A percentile compares a stretch with the other conserved stretches of the same genome.
These are phyloP conservation scores for Pulveroboletus sp. DNA, from an alignment of 768 basidiomycete species.

Conservation along the genomic window DNA sequence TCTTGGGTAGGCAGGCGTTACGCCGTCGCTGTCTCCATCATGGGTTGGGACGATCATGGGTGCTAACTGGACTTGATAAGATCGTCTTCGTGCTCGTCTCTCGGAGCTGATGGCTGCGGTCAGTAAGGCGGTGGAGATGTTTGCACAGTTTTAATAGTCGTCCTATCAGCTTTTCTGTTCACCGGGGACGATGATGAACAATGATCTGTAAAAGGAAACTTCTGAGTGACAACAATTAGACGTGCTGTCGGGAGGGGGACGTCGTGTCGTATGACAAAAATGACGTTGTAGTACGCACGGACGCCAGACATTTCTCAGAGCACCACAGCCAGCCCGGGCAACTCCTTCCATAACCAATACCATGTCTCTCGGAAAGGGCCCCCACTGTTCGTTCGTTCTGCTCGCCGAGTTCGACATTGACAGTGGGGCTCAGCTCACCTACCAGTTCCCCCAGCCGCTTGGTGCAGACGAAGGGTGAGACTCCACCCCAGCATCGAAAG, in stretches of 20 bases:
- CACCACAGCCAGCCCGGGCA: not conserved
- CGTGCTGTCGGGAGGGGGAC: constrained; percentile 8
- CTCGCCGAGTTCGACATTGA: constrained; percentile 99
- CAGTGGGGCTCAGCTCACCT: constrained; percentile 86
- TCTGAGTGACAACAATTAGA: constrained; percentile 8
- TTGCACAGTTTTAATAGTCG: constrained; percentile 13
- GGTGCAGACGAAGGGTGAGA: constrained; percentile 91
- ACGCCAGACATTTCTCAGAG: constrained; percentile 7
- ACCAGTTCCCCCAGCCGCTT: constrained; percentile 93
- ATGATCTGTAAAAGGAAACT: constrained; percentile 27
- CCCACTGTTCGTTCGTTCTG: constrained; percentile 88
- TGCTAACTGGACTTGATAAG: constrained; percentile 21
- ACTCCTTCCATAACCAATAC: constrained; percentile 4
- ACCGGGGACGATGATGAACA: not conserved
- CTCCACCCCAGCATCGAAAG: not conserved
- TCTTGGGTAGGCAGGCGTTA: constrained; percentile 22
- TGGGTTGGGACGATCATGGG: not conserved
- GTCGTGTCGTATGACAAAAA: constrained; percentile 10
- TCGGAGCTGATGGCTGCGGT: constrained; percentile 26
- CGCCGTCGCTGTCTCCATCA: constrained; percentile 1
- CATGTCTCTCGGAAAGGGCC: constrained; percentile 55
- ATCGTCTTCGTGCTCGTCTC: constrained; percentile 19
- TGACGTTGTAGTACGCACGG: constrained; percentile 3
- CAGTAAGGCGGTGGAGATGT: constrained; percentile 23
- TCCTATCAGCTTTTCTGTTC: not conserved